Conservation (phyloP, 139 green algal genomes). For the Chlorella sp. region DNA sequence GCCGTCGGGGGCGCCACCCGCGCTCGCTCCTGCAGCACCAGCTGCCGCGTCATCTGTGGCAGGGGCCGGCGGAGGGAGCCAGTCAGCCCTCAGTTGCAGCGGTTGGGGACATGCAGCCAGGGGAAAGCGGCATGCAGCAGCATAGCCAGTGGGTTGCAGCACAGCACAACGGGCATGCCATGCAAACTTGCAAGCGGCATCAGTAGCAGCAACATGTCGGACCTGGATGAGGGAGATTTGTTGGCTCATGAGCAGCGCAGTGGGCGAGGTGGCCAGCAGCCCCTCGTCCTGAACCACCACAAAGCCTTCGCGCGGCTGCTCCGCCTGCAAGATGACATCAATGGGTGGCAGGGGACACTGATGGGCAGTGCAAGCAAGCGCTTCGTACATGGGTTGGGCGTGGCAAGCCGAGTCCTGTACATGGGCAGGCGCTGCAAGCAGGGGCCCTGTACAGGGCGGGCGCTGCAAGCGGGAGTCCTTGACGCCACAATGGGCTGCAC, state of each 20-base stretch:
- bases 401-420: too few relatives aligned
- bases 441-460: too few relatives aligned
- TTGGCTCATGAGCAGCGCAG: conserved; percentile 38
- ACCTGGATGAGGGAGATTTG: conserved; percentile 40
- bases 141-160: too few relatives aligned
- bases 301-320: background rate
- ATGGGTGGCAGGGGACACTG: background rate
- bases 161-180: background rate
- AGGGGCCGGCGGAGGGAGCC: too few relatives aligned
- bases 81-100: too few relatives aligned
- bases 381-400: too few relatives aligned
- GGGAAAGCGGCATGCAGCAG: background rate
- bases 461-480: too few relatives aligned
- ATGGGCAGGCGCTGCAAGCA: too few relatives aligned
- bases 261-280: conserved; percentile 35
- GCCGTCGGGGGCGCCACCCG: background rate
- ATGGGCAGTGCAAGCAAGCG: background rate
- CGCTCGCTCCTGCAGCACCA: conserved; percentile 13
- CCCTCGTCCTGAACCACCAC: conserved; percentile 34
- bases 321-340: background rate
- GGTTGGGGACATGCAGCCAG: background rate
- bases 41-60: conserved; percentile 16
- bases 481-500: too few relatives aligned
- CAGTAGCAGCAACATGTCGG: too few relatives aligned
- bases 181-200: background rate